These are phyloP conservation scores for Parastagonospora nodorum DNA, from an alignment of 2,329 filamentous ascomycete species.

Conservation along the genomic window DNA sequence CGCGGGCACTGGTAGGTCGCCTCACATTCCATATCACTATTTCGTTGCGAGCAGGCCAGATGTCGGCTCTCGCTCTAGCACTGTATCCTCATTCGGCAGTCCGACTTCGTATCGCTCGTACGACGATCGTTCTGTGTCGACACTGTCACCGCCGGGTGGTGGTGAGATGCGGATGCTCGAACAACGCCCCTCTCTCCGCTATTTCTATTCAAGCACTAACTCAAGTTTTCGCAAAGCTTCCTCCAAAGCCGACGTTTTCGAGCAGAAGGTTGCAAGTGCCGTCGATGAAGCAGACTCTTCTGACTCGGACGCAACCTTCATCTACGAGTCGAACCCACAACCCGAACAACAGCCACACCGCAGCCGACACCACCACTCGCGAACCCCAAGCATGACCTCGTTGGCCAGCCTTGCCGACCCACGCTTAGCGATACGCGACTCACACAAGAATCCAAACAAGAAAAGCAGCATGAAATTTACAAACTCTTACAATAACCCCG, in stretches of 20 bases:
- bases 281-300: slow-evolving; percentile 96
- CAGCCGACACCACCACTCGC: slow-evolving; percentile 78
- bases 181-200: slow-evolving; percentile 32
- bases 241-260: slow-evolving; percentile 97
- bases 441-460: slow-evolving; percentile 65
- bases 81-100: slow-evolving; percentile 37
- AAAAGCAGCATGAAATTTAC: slow-evolving; percentile 98
- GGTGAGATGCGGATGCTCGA: slow-evolving; percentile 32
- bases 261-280: slow-evolving; percentile 93
- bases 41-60: slow-evolving; percentile 32
- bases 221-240: slow-evolving; percentile 64
- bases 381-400: slow-evolving; percentile 92
- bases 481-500: slow-evolving; percentile 69
- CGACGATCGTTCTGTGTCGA: slow-evolving; percentile 34
- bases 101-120: slow-evolving; percentile 36
- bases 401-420: slow-evolving; percentile 69
- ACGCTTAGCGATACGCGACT: slow-evolving; percentile 62
- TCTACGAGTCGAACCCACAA: slow-evolving; percentile 94
- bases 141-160: slow-evolving; percentile 32
- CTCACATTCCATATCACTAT: slow-evolving; percentile 42
- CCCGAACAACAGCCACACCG: slow-evolving; percentile 63
- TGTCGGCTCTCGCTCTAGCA: slow-evolving; percentile 27
- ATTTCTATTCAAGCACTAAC: slow-evolving; percentile 46
- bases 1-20: slow-evolving; percentile 72
- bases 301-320: slow-evolving; percentile 97